Evolutionary conservation across 352 stramenopile genomes (phyloP), one percentile per base, ranked within the genome.

Genomic region (Phytophthora tubulina): DNA sequence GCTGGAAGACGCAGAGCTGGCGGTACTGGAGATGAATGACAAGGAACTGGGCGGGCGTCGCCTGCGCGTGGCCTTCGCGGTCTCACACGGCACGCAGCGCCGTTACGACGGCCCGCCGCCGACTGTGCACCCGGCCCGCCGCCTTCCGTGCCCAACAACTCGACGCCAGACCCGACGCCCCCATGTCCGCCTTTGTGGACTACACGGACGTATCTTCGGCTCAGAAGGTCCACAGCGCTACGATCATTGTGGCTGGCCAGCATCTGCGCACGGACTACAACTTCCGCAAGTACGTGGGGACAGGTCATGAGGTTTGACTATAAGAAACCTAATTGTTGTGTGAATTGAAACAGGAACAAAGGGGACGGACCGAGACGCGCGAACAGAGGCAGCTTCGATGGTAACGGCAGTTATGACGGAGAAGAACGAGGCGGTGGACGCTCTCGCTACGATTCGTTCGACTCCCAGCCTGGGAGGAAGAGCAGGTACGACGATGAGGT

Each of bases 141-240:
- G 32, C 48, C 60, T 6, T 48, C 44, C 13, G 38, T 58, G 45
- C 49, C 31, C 21, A 48, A 38, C 21, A 42, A 31, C 36, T 10
- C 35, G 52, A 46, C 27, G 66, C 70, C 14, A 63, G 67, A 49
- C 77, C 75, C 8, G 84, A 86, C 61, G 58, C 68, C 14, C 76
- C 79, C 30, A 88, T 91, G 71, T 91, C 84, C n/a, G 84, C 81
- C 15, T 90, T 91, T 55, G 76, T 91, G 35, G 82, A 91, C 70
- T 91, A 83, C 55, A 63, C 70, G 4, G 75, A 88, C 30, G 61
- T 84, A 9, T 58, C 49, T 1, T 75, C 73, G 5, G 84, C 84
- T 5, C 70, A 81, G 56, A 82, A 81, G 36, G 81, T 79, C 33
- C 81, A 88, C 61, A 72, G 76, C 17, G 65, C 73, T 3, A 78